Conservation (phyloP, 2,329 filamentous ascomycete genomes). For the Lasiodiplodia hormozganensis region DNA sequence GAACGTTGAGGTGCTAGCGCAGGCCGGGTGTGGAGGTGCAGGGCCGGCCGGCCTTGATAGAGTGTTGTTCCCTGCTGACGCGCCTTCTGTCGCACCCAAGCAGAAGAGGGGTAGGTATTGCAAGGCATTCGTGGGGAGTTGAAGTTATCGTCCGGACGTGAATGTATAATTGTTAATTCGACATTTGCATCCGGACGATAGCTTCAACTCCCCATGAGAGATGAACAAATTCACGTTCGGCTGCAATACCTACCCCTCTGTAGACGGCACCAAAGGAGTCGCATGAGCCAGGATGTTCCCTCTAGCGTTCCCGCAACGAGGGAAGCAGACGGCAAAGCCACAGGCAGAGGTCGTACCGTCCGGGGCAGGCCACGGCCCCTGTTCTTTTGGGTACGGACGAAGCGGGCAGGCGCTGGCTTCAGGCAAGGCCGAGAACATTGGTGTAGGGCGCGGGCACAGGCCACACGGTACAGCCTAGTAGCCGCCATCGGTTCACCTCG, state of each 20-base stretch:
- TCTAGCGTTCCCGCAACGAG: neutral
- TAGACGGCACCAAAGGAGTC: conserved; percentile 10
- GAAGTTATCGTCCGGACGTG: no score
- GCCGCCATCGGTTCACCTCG: conserved; percentile 16
- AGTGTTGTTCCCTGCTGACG: neutral
- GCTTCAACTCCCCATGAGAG: no score
- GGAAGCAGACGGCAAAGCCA: neutral
- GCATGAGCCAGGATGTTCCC: conserved; percentile 22
- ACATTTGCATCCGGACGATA: no score
- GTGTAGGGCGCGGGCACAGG: neutral
- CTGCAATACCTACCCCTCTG: no score
- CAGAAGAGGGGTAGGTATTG: no score
- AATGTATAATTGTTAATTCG: no score
- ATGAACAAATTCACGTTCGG: no score
- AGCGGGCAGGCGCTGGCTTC: neutral
- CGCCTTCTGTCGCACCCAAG: neutral
- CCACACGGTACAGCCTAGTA: neutral
- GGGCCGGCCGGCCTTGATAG: neutral
- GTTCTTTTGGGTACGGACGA: neutral
- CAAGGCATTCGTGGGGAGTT: no score
- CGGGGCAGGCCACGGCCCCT: neutral
- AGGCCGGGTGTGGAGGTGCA: conserved; percentile 12
- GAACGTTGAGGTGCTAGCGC: conserved; percentile 14
- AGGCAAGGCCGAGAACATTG: neutral
- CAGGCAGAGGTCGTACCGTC: neutral